Conservation (phyloP, 306 rosid species). For the Ormosia emarginata region DNA sequence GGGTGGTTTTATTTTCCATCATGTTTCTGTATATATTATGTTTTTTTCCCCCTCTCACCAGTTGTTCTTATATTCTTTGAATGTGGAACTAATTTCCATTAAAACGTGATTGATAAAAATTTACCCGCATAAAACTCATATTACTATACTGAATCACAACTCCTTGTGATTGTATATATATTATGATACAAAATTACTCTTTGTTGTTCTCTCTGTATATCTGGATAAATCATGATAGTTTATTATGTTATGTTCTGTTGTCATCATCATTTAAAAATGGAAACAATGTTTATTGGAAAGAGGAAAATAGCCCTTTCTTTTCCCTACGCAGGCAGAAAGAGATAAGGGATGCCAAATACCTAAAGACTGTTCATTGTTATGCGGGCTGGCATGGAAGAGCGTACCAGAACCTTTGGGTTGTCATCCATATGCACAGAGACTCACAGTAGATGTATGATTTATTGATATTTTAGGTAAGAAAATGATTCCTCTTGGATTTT, state of each 20-base stretch:
- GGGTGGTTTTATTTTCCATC: not conserved
- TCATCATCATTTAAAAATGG: conserved; percentile 4
- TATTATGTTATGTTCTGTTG: not conserved
- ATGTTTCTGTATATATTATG: not conserved
- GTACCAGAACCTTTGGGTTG: conserved; percentile 26
- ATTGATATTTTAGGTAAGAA: conserved; percentile 22
- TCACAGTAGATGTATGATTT: conserved; percentile 22
- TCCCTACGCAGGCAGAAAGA: not conserved
- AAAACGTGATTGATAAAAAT: not conserved
- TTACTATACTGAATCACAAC: not conserved
- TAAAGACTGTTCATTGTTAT: conserved; percentile 33
- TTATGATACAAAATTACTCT: not conserved
- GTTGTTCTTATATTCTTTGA: not conserved
- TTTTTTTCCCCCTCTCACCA: not conserved
- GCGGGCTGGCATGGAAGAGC: conserved; percentile 27
- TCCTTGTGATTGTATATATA: not conserved
- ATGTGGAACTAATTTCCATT: not conserved
- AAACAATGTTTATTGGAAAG: not conserved
- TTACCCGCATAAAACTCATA: not conserved
- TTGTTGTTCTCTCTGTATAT: not conserved
- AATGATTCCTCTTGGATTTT: conserved; percentile 30
- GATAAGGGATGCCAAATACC: conserved; percentile 13
- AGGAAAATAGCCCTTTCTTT: conserved; percentile 1
- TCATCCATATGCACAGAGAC: conserved; percentile 39
- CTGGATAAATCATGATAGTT: not conserved